phyloP scores from a whole-genome alignment of 768 basidiomycete species.

The Suillus plorans region DNA sequence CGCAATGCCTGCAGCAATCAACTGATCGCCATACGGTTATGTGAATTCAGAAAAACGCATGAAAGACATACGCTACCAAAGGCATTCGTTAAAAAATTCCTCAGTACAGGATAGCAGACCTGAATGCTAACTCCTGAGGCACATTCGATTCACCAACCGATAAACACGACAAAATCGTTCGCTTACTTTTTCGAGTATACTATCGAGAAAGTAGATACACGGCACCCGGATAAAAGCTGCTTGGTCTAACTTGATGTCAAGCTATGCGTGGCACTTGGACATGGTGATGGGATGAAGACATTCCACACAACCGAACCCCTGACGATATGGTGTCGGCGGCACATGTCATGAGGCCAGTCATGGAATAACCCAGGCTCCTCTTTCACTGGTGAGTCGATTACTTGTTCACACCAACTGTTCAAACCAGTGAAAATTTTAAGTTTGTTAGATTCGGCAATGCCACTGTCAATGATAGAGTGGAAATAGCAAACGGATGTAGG shows the following conservation, averaged over 20 bases:
- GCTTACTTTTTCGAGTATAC: constrained; percentile 23
- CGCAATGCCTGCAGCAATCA: too few species aligned
- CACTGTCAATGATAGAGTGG: background rate
- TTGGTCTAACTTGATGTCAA: constrained; percentile 20
- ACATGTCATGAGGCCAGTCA: constrained; percentile 2
- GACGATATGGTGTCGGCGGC: constrained; percentile 2
- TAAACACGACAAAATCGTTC: background rate
- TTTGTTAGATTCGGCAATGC: background rate
- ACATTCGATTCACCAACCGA: background rate
- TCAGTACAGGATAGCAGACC: constrained; percentile 58
- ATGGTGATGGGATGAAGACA: constrained; percentile 9
- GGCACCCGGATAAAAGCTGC: constrained; percentile 63
- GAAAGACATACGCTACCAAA: constrained; percentile 54
- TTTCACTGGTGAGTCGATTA: background rate
- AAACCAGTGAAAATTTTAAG: background rate
- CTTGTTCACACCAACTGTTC: background rate
- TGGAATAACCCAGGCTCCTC: constrained; percentile 3
- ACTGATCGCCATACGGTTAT: constrained; percentile 19
- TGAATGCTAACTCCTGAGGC: constrained; percentile 55
- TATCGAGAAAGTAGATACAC: constrained; percentile 33
- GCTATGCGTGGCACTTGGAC: constrained; percentile 6
- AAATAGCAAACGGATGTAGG: background rate
- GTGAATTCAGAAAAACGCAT: background rate
- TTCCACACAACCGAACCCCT: background rate
- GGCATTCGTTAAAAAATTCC: constrained; percentile 60